phyloP scores from a whole-genome alignment of 176 grass and related monocot genomes.

The Eragrostis curvula region DNA sequence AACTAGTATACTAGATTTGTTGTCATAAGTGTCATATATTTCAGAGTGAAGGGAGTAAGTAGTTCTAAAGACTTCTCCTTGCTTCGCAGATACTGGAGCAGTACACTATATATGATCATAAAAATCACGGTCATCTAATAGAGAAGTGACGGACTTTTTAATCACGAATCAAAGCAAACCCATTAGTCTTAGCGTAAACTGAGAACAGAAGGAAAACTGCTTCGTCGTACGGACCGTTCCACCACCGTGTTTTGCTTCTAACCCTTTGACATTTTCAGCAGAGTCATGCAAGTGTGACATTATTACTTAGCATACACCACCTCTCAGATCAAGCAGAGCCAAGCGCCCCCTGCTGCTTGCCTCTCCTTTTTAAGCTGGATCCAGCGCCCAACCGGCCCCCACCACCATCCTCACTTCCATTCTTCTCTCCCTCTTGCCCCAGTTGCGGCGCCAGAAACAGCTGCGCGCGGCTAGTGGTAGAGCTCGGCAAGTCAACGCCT shows the following conservation, averaged over 20 bases:
- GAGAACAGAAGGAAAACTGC: neutral
- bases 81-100: no score
- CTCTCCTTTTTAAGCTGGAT: conserved; percentile 4
- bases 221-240: neutral
- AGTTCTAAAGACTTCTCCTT: no score
- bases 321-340: conserved; percentile 4
- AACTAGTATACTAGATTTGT: no score
- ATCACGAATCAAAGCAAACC: no score
- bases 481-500: conserved; percentile 65
- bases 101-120: no score
- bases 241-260: neutral
- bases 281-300: conserved; percentile 48
- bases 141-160: no score
- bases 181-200: no score
- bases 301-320: neutral
- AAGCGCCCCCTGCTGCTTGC: neutral
- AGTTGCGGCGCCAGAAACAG: neutral
- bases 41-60: no score
- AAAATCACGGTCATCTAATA: no score
- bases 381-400: neutral
- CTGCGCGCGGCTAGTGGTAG: neutral
- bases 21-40: no score
- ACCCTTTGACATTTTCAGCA: conserved; percentile 26
- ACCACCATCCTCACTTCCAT: neutral
- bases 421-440: neutral